A percentile compares a stretch with the other conserved stretches of the same genome.
These are phyloP conservation scores for Wickerhamomyces xylosicus DNA, from an alignment of 805 yeast species.

Conservation along the genomic window DNA sequence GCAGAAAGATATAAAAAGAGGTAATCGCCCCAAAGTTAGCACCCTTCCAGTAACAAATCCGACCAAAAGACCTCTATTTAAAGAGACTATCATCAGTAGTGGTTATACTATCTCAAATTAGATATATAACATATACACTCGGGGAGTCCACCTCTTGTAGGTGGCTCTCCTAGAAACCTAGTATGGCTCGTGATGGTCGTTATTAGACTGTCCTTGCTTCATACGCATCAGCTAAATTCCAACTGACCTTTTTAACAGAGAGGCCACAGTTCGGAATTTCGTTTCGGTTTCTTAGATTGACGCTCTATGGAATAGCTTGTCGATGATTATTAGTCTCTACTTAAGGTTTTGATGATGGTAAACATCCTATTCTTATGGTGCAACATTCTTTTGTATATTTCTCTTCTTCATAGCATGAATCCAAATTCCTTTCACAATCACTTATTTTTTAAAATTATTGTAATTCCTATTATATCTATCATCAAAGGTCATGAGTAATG, in stretches of 20 bases:
- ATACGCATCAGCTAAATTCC: constrained; percentile 53
- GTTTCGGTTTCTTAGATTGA: constrained; percentile 66
- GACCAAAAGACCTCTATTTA: constrained; percentile 14
- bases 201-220: constrained; percentile 15
- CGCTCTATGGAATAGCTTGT: constrained; percentile 20
- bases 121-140: constrained; percentile 42
- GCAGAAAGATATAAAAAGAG: not conserved
- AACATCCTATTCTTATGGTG: constrained; percentile 19
- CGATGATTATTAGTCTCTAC: constrained; percentile 9
- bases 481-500: too few species aligned
- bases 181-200: constrained; percentile 16
- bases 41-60: not conserved
- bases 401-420: not conserved
- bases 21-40: not conserved
- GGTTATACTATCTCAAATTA: constrained; percentile 64
- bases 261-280: constrained; percentile 60
- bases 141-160: constrained; percentile 8
- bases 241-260: constrained; percentile 65
- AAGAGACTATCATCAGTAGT: constrained; percentile 56
- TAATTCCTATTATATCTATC: too few species aligned
- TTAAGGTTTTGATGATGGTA: constrained; percentile 16
- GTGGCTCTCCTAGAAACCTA: constrained; percentile 19
- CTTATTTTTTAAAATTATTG: too few species aligned
- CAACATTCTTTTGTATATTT: constrained; percentile 10
- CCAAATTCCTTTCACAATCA: not conserved